Evolutionary conservation across 257 asterid species (phyloP).

Genomic region (Solanum appendiculatum): DNA sequence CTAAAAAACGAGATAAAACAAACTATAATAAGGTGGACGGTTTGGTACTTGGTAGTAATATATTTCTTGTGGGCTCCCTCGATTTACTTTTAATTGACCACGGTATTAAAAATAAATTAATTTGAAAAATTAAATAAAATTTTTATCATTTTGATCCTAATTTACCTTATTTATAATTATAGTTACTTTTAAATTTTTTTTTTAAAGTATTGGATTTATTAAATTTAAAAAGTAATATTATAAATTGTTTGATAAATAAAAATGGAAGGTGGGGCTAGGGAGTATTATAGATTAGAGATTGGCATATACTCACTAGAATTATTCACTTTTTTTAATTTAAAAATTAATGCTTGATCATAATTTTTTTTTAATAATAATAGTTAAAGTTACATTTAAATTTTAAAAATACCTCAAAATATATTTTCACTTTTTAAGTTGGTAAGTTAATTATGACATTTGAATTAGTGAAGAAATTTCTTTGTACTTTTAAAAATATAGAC

Average conservation of each 20-base stretch:
- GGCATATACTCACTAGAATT: neutral
- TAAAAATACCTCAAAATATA: neutral
- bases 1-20: neutral
- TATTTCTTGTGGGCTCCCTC: neutral
- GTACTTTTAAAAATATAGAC: too few species aligned
- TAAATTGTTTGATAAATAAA: neutral
- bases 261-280: neutral
- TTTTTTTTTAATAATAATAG: too few species aligned
- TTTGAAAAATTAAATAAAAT: too few species aligned
- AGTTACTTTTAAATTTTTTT: neutral
- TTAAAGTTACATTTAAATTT: neutral
- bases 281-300: neutral
- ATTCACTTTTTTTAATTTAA: neutral
- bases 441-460: neutral
- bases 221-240: neutral
- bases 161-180: too few species aligned
- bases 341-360: neutral
- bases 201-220: too few species aligned
- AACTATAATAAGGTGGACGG: neutral
- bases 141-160: too few species aligned
- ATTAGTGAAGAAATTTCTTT: neutral
- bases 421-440: neutral
- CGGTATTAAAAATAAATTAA: neutral
- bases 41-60: neutral
- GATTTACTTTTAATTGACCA: neutral